phyloP scores from a whole-genome alignment of 495 filamentous ascomycete species.

The Bacidia gigantensis region DNA sequence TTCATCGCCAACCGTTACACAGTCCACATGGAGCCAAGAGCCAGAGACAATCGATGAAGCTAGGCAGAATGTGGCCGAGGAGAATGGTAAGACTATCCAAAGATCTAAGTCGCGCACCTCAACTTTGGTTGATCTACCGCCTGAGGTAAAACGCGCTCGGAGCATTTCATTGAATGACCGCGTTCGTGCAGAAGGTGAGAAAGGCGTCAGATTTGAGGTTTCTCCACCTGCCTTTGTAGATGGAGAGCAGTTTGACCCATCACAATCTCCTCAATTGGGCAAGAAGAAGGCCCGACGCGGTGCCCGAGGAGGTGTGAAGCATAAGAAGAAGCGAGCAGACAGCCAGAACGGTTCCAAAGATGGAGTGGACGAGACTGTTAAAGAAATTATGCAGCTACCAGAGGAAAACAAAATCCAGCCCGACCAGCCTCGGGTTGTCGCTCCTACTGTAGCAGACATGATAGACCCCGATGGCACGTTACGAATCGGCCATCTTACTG shows the following conservation, averaged over 20 bases:
- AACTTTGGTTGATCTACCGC: constrained; percentile 12
- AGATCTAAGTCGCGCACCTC: constrained; percentile 12
- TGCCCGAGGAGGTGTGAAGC: constrained; percentile 62
- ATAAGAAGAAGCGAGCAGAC: constrained; percentile 43
- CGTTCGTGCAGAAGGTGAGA: constrained; percentile 15
- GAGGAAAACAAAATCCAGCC: constrained; percentile 39
- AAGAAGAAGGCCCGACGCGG: constrained; percentile 79
- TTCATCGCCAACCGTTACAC: constrained; percentile 27
- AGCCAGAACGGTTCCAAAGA: constrained; percentile 28
- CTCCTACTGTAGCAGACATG: constrained; percentile 30
- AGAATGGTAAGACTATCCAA: constrained; percentile 18
- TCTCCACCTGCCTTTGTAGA: constrained; percentile 27
- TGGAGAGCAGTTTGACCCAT: constrained; percentile 28
- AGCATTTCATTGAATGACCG: constrained; percentile 12
- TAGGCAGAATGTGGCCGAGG: constrained; percentile 21
- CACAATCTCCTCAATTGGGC: constrained; percentile 32
- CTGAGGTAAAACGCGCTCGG: constrained; percentile 1
- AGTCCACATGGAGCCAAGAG: constrained; percentile 19
- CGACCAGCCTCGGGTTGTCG: constrained; percentile 28
- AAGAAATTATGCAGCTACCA: constrained; percentile 33
- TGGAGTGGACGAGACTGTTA: constrained; percentile 30
- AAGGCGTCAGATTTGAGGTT: constrained; percentile 32
- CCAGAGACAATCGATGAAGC: constrained; percentile 25
- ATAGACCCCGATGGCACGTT: constrained; percentile 44
- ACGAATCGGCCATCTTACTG: constrained; percentile 57